These are phyloP conservation scores for Carex sylvatica DNA, from an alignment of 202 grass and related monocot genomes.

Conservation along the genomic window DNA sequence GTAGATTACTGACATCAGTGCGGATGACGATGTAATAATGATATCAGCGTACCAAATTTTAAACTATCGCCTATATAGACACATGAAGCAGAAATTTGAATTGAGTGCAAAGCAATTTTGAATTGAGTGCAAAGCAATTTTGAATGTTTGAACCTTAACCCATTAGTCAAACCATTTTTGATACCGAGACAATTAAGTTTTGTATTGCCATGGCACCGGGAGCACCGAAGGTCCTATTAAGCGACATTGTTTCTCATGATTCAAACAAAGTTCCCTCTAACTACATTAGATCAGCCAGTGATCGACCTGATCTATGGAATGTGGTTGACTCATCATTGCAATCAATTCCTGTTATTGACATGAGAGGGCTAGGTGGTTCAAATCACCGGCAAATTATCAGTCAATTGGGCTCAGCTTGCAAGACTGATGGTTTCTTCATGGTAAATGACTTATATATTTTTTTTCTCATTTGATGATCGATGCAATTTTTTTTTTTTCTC, in stretches of 20 bases:
- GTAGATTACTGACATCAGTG: no score
- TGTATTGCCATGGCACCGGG: slow-evolving; percentile 32
- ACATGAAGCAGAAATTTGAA: no score
- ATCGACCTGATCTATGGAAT: slow-evolving; percentile 50
- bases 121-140: neutral
- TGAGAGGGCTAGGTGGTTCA: slow-evolving; percentile 33
- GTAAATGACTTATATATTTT: slow-evolving; percentile 27
- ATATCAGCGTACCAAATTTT: no score
- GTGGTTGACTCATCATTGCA: slow-evolving; percentile 37
- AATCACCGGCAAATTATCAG: slow-evolving; percentile 36
- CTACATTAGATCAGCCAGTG: slow-evolving; percentile 49
- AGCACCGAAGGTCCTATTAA: slow-evolving; percentile 44
- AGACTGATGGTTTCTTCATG: slow-evolving; percentile 71
- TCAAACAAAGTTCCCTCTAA: slow-evolving; percentile 32
- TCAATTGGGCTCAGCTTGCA: slow-evolving; percentile 59
- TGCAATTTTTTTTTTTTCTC: no score
- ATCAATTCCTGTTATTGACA: slow-evolving; percentile 62
- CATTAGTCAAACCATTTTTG: no score
- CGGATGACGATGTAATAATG: no score
- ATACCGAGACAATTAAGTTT: neutral
- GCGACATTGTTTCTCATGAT: slow-evolving; percentile 38
- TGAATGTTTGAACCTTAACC: neutral
- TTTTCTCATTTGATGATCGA: no score
- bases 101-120: neutral
- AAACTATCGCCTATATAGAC: neutral